Conservation (phyloP, 2,329 filamentous ascomycete species). For the Grosmannia penicillata region DNA sequence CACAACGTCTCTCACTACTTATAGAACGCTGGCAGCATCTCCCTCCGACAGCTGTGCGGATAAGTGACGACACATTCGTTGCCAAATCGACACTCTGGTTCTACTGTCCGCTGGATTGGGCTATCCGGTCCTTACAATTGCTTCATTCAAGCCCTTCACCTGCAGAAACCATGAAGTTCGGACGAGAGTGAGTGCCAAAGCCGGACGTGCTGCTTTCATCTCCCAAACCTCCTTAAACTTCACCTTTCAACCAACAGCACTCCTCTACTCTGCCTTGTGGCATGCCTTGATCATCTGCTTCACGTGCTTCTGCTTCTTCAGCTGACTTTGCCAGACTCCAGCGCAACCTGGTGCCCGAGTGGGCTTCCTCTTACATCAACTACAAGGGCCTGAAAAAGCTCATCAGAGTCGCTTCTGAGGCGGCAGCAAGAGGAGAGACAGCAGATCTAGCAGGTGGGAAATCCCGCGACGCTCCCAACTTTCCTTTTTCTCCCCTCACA, state of each 20-base stretch:
- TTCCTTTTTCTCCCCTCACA: constrained; percentile 12
- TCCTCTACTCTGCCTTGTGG: too few species aligned
- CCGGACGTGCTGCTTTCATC: background rate
- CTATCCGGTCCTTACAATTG: too few species aligned
- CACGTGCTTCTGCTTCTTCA: background rate
- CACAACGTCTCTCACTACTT: too few species aligned
- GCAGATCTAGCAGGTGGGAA: constrained; percentile 81
- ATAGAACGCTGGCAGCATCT: too few species aligned
- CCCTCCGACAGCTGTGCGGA: too few species aligned
- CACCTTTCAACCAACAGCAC: too few species aligned
- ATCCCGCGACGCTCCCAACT: constrained; percentile 9
- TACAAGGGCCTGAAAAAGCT: constrained; percentile 91
- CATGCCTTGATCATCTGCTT: too few species aligned
- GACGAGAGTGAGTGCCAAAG: constrained; percentile 19
- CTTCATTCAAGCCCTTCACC: too few species aligned
- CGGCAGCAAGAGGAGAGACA: constrained; percentile 52
- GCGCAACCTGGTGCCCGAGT: constrained; percentile 75
- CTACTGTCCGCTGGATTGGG: too few species aligned
- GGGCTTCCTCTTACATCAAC: constrained; percentile 72
- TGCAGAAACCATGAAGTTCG: constrained; percentile 19
- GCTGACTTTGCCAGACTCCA: constrained; percentile 30
- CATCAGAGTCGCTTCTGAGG: constrained; percentile 64
- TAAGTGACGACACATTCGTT: too few species aligned
- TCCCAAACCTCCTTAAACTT: background rate
- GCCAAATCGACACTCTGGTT: too few species aligned